Evolutionary conservation across 305 asterid genomes (phyloP).

Genomic region (Striga hermonthica): DNA sequence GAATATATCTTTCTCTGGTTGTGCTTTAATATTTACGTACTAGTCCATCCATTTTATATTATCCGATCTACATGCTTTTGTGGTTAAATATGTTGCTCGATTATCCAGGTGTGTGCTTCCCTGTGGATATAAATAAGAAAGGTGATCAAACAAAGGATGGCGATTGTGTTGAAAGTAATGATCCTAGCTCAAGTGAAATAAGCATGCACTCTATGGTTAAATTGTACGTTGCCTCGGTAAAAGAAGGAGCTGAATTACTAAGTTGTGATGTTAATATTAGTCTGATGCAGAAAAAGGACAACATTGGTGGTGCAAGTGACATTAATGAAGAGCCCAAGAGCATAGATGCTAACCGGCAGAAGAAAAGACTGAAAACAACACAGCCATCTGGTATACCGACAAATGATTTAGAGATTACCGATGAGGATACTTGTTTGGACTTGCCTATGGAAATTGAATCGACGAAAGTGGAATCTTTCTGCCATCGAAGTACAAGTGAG

Average conservation of each 20-base stretch:
- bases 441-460: neutral
- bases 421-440: constrained; percentile 26
- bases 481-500: constrained; percentile 27
- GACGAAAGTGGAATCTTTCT: neutral
- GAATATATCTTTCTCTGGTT: constrained; percentile 1
- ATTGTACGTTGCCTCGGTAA: constrained; percentile 19
- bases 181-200: constrained; percentile 23
- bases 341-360: constrained; percentile 18
- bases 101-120: constrained; percentile 27
- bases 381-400: constrained; percentile 28
- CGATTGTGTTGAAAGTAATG: constrained; percentile 27
- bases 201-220: constrained; percentile 24
- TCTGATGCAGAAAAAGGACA: constrained; percentile 30
- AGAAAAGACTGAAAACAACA: constrained; percentile 31
- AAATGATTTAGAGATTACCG: constrained; percentile 24
- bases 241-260: constrained; percentile 27
- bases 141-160: constrained; percentile 27
- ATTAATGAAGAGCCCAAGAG: constrained; percentile 27
- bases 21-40: neutral
- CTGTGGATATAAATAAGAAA: constrained; percentile 25
- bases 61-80: constrained; percentile 1
- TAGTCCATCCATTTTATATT: neutral
- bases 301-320: constrained; percentile 24
- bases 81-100: constrained; percentile 24
- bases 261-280: constrained; percentile 23